Base-by-base conservation (phyloP, 352 stramenopile species). In the Phytophthora vignae region DNA sequence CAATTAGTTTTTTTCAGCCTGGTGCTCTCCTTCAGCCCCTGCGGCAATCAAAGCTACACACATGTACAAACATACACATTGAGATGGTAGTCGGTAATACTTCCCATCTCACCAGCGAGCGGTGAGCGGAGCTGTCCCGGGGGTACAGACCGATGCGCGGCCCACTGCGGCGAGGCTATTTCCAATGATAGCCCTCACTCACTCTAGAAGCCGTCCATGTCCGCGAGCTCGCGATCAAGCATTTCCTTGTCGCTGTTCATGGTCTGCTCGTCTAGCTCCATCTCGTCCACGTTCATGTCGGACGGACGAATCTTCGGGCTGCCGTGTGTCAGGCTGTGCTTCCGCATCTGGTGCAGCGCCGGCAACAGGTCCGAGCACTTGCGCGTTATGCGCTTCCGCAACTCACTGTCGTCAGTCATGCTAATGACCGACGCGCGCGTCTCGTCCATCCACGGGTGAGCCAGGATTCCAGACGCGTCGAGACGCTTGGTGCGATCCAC, bases 401-500 rank as follows among this genome's bases (percentile, higher is more conserved):
- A 21, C 29, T 81, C 73, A n/a, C 77, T 78, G 50, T 80, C 79
- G 27, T 76, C 72, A 25, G 65, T 73, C 31, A 69, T 60, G 11
- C 72, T 74, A n/a, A 72, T 56, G 17, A 36, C 21, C 29, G 74
- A 78, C 33, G 70, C 65, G 11, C 56, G 61, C 0, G 48, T 74
- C 21, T 79, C 72, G 29, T 83, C 83, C 85, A 97, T 96, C 91
- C 92, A 97, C 25, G 84, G 76, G 59, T 98, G 90, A 7, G 74
- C 57, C 2, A 97, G 68, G 46, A 97, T 83, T 4, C 83, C 79
- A 7, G 85, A 78, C 0, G 87, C 90, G 52, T 86, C 89, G 9
- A 96, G 74, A 11, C 93, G 81, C 57, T 90, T 69, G 4, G 68
- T 78, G 1, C 95, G 92, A 78, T 98, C 88, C 27, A 98, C 95